A percentile compares a stretch with the other conserved stretches of the same genome.
Evolutionary conservation across 768 basidiomycete genomes (phyloP).

Genomic region (Naganishia kalamii): DNA sequence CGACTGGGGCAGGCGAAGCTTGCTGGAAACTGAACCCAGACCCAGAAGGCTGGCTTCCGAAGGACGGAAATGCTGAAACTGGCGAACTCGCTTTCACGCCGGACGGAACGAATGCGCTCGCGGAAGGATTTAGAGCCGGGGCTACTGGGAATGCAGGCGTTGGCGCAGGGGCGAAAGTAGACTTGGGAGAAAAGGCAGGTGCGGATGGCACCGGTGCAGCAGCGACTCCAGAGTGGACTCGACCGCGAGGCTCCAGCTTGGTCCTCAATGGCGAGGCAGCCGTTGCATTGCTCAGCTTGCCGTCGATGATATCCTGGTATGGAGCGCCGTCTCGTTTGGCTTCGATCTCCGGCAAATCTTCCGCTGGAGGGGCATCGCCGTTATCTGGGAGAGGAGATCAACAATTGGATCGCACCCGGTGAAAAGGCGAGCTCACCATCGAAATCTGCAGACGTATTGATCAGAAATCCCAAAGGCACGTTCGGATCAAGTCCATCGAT

Average conservation of each 20-base stretch:
- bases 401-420: not conserved
- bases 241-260: not conserved
- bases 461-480: constrained; percentile 34
- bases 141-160: no score
- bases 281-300: not conserved
- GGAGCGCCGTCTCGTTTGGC: constrained; percentile 1
- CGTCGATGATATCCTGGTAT: constrained; percentile 25
- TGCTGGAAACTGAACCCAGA: not conserved
- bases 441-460: constrained; percentile 33
- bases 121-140: not conserved
- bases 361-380: constrained; percentile 20
- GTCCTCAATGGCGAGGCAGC: not conserved
- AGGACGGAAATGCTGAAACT: not conserved
- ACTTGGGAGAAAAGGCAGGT: not conserved
- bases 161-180: not conserved
- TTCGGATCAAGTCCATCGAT: constrained; percentile 13
- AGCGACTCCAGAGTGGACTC: not conserved
- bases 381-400: constrained; percentile 10
- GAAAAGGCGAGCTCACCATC: constrained; percentile 30
- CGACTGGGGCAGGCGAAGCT: no score
- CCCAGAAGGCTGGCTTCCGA: not conserved
- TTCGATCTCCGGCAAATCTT: constrained; percentile 3
- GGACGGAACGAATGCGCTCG: not conserved
- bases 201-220: no score
- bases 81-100: not conserved